Base-by-base conservation (phyloP, 2,329 filamentous ascomycete species). In the Lecanicillium sp. region DNA sequence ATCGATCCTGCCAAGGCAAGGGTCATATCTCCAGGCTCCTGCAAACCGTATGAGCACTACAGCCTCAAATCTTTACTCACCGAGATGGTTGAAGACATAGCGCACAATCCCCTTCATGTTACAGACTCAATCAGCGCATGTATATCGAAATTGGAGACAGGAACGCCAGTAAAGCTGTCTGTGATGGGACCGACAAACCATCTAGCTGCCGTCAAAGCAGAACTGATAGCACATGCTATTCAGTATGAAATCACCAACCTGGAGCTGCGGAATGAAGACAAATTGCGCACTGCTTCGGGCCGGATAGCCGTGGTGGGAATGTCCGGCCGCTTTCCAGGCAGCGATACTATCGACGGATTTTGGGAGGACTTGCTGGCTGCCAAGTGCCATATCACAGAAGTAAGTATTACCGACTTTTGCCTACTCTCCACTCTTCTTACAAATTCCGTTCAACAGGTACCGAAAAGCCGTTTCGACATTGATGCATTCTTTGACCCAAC, bases 401-500 rank as follows among this genome's bases (percentile, higher is more conserved):
- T 32, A 32, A 9, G 15, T 32, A 13, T 13, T 14, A 14, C 29
- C 29, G n/a, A 13, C 12, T 8, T 14, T 16, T 14, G n/a, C n/a
- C 7, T 32, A 9, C 8, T 32, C 7, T 14, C 12, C 7, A 8
- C 7, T 8, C 29, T 13, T 16, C 12, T 32, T 14, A 13, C 29
- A 32, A n/a, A n/a, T n/a, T n/a, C n/a, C 29, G 7, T 7, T 7
- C 8, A 29, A 34, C 19, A 66, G 45, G 63, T 80, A 18, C 79
- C 79, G 2, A 53, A 67, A 11, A 75, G 81, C 44, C 70, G 79
- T 14, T 83, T 82, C 59, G 75, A 83, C 44, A 72, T 77, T 13
- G 67, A 80, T 37, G 71, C 70, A 14, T 79, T 83, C 52, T 75
- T 70, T 45, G 79, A 85, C 50, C 71, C 77, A n/a, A 75, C 75